Conservation (phyloP, 768 basidiomycete genomes). For the Boletus rubescentipes region DNA sequence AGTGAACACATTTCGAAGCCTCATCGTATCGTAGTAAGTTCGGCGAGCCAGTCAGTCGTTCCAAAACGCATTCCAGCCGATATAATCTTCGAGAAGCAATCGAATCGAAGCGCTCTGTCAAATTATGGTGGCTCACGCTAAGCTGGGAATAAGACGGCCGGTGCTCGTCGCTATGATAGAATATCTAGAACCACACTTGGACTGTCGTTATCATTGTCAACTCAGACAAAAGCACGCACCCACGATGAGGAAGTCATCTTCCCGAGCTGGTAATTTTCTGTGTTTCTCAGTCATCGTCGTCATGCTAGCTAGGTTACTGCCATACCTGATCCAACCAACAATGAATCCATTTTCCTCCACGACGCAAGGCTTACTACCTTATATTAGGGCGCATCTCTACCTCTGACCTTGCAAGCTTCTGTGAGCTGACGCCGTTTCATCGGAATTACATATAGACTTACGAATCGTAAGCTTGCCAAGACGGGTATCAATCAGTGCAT, state of each 20-base stretch:
- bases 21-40: slow-evolving; percentile 41
- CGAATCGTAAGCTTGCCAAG: slow-evolving; percentile 54
- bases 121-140: slow-evolving; percentile 55
- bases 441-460: slow-evolving; percentile 19
- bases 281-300: slow-evolving; percentile 64
- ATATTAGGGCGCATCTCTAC: slow-evolving; percentile 65
- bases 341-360: slow-evolving; percentile 44
- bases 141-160: slow-evolving; percentile 76
- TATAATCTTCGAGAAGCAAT: slow-evolving; percentile 79
- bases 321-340: slow-evolving; percentile 44
- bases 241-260: slow-evolving; percentile 72
- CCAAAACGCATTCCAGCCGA: slow-evolving; percentile 65
- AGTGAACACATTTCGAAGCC: slow-evolving; percentile 66
- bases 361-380: slow-evolving; percentile 60
- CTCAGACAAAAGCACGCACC: slow-evolving; percentile 36
- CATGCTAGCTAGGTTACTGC: slow-evolving; percentile 78
- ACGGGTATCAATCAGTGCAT: slow-evolving; percentile 68
- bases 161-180: slow-evolving; percentile 64
- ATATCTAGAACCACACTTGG: slow-evolving; percentile 44
- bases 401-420: slow-evolving; percentile 41
- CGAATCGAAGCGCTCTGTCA: slow-evolving; percentile 80
- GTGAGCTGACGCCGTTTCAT: not conserved
- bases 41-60: slow-evolving; percentile 53
- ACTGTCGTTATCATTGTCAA: not conserved
- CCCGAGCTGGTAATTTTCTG: slow-evolving; percentile 60